Evolutionary conservation across 352 stramenopile species (phyloP).

Genomic region (Globisporangium yorkense): DNA sequence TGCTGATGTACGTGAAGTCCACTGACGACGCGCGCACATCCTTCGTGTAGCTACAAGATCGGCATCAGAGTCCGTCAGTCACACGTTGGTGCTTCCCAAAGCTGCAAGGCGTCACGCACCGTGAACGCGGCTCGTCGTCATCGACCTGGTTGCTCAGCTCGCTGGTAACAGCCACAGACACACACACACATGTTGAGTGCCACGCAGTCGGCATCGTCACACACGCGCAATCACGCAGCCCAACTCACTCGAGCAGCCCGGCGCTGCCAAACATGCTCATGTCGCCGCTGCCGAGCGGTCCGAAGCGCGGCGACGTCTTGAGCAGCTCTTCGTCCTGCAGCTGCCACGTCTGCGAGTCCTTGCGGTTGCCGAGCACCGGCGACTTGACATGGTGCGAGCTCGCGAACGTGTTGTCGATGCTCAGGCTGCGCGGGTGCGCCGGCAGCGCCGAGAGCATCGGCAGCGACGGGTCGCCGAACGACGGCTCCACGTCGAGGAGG

Average conservation of each 20-base stretch:
- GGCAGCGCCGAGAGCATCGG: constrained; percentile 39
- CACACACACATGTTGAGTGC: not conserved
- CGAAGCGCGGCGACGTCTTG: constrained; percentile 45
- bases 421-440: constrained; percentile 32
- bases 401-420: constrained; percentile 32
- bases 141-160: constrained; percentile 14
- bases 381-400: constrained; percentile 38
- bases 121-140: constrained; percentile 10
- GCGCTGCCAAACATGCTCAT: constrained; percentile 8
- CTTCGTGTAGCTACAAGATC: constrained; percentile 31
- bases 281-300: constrained; percentile 11
- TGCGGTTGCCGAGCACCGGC: constrained; percentile 46
- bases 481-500: constrained; percentile 24
- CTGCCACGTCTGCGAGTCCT: constrained; percentile 64
- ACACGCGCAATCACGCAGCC: not conserved
- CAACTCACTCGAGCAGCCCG: constrained; percentile 7
- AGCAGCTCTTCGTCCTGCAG: constrained; percentile 64
- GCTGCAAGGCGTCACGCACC: not conserved
- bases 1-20: constrained; percentile 56
- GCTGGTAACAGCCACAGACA: not conserved
- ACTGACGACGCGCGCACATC: constrained; percentile 70
- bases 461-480: constrained; percentile 43
- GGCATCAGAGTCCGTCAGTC: not conserved
- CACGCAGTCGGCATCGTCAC: not conserved
- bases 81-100: not conserved